Percentiles rank a stretch among this genome's conserved stretches.
phyloP scores from a whole-genome alignment of 768 basidiomycete species.

The Calocera cornea region DNA sequence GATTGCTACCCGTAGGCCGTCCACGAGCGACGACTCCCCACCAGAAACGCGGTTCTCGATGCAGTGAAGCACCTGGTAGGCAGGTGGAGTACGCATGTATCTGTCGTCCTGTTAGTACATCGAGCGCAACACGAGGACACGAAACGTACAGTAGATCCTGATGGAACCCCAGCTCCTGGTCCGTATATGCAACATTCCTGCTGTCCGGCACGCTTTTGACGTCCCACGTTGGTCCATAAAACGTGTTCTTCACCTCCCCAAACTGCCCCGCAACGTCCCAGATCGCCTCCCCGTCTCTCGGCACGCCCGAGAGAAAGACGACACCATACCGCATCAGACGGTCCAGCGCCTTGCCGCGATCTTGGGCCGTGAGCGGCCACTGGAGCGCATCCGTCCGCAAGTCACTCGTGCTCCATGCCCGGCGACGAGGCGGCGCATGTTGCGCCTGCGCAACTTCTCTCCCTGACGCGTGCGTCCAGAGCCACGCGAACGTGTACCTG shows the following conservation, averaged over 20 bases:
- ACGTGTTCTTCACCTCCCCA: slow-evolving; percentile 68
- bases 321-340: slow-evolving; percentile 64
- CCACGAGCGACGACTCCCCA: slow-evolving; percentile 77
- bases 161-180: slow-evolving; percentile 74
- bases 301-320: slow-evolving; percentile 58
- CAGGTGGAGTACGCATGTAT: slow-evolving; percentile 82
- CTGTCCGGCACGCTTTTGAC: slow-evolving; percentile 63
- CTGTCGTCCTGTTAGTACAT: slow-evolving; percentile 27
- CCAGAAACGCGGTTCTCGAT: slow-evolving; percentile 72
- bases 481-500: slow-evolving; percentile 32
- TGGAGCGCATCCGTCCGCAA: slow-evolving; percentile 30
- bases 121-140: not conserved
- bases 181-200: slow-evolving; percentile 89
- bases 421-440: slow-evolving; percentile 6
- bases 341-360: slow-evolving; percentile 44
- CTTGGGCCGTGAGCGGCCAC: slow-evolving; percentile 42
- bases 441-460: not conserved
- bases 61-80: slow-evolving; percentile 86
- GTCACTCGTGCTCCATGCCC: slow-evolving; percentile 35
- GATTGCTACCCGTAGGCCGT: slow-evolving; percentile 53
- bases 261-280: slow-evolving; percentile 50
- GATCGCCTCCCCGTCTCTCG: slow-evolving; percentile 46
- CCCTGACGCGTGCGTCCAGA: slow-evolving; percentile 12
- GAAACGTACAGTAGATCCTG: slow-evolving; percentile 79
- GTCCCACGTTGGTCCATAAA: slow-evolving; percentile 84